Evolutionary conservation across 2,329 filamentous ascomycete genomes (phyloP).

Genomic region (Colletotrichum simmondsii): DNA sequence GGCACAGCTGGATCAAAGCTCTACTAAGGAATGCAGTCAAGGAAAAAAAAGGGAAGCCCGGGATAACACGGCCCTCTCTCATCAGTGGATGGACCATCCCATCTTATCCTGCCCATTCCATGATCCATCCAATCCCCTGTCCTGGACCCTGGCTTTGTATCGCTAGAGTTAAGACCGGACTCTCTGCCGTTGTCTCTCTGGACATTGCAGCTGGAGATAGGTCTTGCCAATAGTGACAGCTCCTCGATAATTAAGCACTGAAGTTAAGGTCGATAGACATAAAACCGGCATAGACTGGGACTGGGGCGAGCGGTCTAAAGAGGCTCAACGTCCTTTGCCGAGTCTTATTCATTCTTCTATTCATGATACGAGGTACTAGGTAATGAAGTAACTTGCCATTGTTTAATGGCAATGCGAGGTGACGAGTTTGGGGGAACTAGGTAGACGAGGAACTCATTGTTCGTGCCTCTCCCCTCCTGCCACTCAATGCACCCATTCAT

Average conservation of each 20-base stretch:
- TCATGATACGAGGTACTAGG: too few relatives aligned
- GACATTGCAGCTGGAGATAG: not conserved
- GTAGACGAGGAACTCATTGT: not conserved
- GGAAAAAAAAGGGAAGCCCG: not conserved
- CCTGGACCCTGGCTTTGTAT: slow-evolving; percentile 16
- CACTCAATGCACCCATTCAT: not conserved
- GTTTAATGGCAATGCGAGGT: not conserved
- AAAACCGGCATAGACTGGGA: not conserved
- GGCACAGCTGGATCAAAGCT: not conserved
- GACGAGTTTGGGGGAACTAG: not conserved
- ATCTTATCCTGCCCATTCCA: not conserved
- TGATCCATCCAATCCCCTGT: slow-evolving; percentile 11
- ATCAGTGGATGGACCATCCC: not conserved
- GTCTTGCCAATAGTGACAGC: not conserved
- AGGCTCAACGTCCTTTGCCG: too few relatives aligned
- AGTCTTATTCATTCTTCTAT: too few relatives aligned
- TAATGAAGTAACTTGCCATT: not conserved
- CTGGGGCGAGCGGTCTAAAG: not conserved
- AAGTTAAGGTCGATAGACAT: not conserved
- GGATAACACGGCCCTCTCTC: slow-evolving; percentile 16
- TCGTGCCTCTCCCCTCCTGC: not conserved
- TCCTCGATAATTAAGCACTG: not conserved
- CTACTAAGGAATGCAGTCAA: not conserved
- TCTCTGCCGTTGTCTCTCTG: slow-evolving; percentile 3
- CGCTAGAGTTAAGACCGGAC: slow-evolving; percentile 14